Evolutionary conservation across 2,329 filamentous ascomycete species (phyloP).

Genomic region (Hortaea sp.): DNA sequence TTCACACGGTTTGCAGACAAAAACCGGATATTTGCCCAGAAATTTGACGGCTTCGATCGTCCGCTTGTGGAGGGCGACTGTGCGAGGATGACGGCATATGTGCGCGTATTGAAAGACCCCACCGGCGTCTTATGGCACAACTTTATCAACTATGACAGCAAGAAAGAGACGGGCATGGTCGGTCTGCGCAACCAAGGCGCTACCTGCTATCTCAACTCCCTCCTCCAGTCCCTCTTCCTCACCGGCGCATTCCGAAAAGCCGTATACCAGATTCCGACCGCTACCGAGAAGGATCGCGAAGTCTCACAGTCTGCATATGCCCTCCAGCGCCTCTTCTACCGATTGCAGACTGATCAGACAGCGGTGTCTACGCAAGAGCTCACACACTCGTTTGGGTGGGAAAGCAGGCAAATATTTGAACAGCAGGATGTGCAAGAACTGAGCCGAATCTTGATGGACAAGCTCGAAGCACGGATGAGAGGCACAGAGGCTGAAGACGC

Average conservation of each 20-base stretch:
- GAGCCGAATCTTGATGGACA: slow-evolving; percentile 93
- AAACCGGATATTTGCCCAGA: slow-evolving; percentile 67
- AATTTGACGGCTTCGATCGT: slow-evolving; percentile 59
- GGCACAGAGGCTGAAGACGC: slow-evolving; percentile 85
- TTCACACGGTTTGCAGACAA: slow-evolving; percentile 95
- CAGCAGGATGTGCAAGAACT: slow-evolving; percentile 98
- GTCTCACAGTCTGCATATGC: slow-evolving; percentile 76
- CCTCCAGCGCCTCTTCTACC: slow-evolving; percentile 87
- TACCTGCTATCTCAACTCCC: slow-evolving; percentile 44
- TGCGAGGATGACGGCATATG: slow-evolving; percentile 72
- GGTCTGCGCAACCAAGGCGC: slow-evolving; percentile 95
- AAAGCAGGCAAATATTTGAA: slow-evolving; percentile 94
- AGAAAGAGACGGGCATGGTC: slow-evolving; percentile 95
- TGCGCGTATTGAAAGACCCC: slow-evolving; percentile 74
- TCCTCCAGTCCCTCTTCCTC: slow-evolving; percentile 37
- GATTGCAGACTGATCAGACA: slow-evolving; percentile 72
- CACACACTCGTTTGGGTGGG: slow-evolving; percentile 96
- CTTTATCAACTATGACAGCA: slow-evolving; percentile 94
- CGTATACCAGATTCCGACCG: slow-evolving; percentile 93
- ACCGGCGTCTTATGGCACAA: slow-evolving; percentile 87
- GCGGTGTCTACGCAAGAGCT: slow-evolving; percentile 88
- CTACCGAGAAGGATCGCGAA: slow-evolving; percentile 65
- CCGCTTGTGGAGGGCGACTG: slow-evolving; percentile 68
- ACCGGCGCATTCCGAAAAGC: slow-evolving; percentile 90
- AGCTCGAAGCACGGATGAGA: slow-evolving; percentile 97